Percentiles rank a stretch among this genome's conserved stretches.
Evolutionary conservation across 108 stramenopile species (phyloP).

Genomic region (Stephanodiscus minutulus): DNA sequence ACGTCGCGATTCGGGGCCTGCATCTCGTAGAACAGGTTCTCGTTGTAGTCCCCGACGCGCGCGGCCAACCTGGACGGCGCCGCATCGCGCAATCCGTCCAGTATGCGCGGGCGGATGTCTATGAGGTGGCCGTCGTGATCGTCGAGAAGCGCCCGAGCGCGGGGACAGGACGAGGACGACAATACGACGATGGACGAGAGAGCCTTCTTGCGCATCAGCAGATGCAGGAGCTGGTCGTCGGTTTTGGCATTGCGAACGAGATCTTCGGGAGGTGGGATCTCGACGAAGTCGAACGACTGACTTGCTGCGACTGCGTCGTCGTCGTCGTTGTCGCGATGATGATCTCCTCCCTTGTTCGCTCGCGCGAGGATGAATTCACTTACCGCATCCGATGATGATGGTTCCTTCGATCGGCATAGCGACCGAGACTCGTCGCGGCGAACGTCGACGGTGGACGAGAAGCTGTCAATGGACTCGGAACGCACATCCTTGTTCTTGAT

Average conservation of each 20-base stretch:
- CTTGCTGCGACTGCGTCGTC: not conserved
- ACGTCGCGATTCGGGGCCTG: constrained; percentile 30
- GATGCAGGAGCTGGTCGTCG: not conserved
- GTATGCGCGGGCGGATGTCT: constrained; percentile 28
- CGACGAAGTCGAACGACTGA: not conserved
- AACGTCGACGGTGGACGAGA: not conserved
- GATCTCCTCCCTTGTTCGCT: not conserved
- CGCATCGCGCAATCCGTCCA: constrained; percentile 23
- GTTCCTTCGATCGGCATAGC: not conserved
- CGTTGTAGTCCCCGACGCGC: constrained; percentile 65
- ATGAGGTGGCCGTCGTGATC: constrained; percentile 28
- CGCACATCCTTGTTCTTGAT: not conserved
- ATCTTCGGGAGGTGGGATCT: not conserved
- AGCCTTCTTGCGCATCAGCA: not conserved
- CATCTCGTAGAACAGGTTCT: constrained; percentile 63
- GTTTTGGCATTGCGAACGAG: not conserved
- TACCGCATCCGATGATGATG: not conserved
- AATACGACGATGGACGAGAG: constrained; percentile 12
- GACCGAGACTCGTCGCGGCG: not conserved
- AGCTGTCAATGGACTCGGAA: not conserved
- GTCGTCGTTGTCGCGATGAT: not conserved
- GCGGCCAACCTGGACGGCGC: constrained; percentile 53
- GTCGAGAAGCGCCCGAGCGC: constrained; percentile 23
- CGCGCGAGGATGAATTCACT: not conserved
- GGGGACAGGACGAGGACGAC: constrained; percentile 20